These are phyloP conservation scores for Halophytophthora polymorphica DNA, from an alignment of 352 stramenopile genomes.

Conservation along the genomic window DNA sequence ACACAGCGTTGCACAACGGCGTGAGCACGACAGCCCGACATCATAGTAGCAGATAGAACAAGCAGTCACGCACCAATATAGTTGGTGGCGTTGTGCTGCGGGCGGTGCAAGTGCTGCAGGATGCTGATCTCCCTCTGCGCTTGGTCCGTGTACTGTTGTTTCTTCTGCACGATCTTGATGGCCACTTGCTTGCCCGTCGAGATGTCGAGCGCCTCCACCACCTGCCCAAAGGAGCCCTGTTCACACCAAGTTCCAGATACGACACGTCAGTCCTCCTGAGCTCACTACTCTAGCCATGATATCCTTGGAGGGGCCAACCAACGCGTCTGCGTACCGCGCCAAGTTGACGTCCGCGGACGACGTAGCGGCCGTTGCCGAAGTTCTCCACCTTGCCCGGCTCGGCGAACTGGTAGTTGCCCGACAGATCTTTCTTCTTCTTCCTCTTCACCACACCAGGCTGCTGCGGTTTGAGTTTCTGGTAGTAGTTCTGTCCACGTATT, in stretches of 20 bases:
- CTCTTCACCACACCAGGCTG: conserved; percentile 36
- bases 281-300: not conserved
- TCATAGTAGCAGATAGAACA: conserved; percentile 7
- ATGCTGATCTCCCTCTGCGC: conserved; percentile 97
- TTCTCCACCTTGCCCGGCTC: conserved; percentile 49
- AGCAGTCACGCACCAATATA: conserved; percentile 84
- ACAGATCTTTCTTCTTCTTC: conserved; percentile 56
- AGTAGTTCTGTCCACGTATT: conserved; percentile 66
- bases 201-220: conserved; percentile 75
- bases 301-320: too few relatives aligned
- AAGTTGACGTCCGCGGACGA: conserved; percentile 61
- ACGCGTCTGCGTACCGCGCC: conserved; percentile 48
- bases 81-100: conserved; percentile 71
- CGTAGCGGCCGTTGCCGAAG: conserved; percentile 75
- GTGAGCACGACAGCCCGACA: not conserved
- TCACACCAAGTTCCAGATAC: conserved; percentile 3
- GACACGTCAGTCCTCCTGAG: conserved; percentile 11
- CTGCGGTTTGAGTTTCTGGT: conserved; percentile 65
- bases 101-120: conserved; percentile 87
- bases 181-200: conserved; percentile 89
- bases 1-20: too few relatives aligned
- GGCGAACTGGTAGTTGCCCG: conserved; percentile 59
- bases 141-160: conserved; percentile 96
- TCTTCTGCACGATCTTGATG: conserved; percentile 99
- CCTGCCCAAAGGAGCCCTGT: conserved; percentile 82